Evolutionary conservation across 257 asterid species (phyloP).

Genomic region (Misopates orontium): DNA sequence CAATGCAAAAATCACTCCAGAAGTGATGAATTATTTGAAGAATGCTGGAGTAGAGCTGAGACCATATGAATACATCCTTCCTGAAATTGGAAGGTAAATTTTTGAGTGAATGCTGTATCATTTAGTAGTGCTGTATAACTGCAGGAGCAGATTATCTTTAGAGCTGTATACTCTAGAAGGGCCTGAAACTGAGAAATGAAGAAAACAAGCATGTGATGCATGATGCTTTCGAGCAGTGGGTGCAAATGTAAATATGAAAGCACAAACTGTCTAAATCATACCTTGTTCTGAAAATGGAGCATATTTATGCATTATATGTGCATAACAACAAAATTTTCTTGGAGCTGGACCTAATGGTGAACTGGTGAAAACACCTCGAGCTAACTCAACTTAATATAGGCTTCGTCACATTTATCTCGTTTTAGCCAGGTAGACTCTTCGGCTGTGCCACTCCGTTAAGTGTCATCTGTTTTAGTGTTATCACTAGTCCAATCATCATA

Average conservation of each 20-base stretch:
- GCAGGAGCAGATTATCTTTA: constrained; percentile 22
- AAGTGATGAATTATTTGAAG: constrained; percentile 74
- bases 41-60: constrained; percentile 76
- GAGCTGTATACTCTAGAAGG: constrained; percentile 20
- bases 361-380: not conserved
- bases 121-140: constrained; percentile 17
- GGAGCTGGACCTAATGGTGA: not conserved
- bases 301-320: not conserved
- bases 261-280: not conserved
- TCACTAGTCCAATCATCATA: not conserved
- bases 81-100: constrained; percentile 77
- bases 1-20: constrained; percentile 67
- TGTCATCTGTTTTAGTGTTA: not conserved
- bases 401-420: too few relatives aligned
- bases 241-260: constrained; percentile 15
- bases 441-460: too few relatives aligned
- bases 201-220: not conserved
- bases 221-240: constrained; percentile 2
- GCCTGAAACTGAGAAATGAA: constrained; percentile 1
- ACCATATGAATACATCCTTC: constrained; percentile 80
- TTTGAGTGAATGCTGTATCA: constrained; percentile 14
- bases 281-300: constrained; percentile 13
- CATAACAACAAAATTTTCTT: not conserved
- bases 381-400: not conserved
- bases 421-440: too few relatives aligned